A percentile compares a stretch with the other conserved stretches of the same genome.
These are phyloP conservation scores for Globisporangium abappressorium DNA, from an alignment of 352 stramenopile species.

Conservation along the genomic window DNA sequence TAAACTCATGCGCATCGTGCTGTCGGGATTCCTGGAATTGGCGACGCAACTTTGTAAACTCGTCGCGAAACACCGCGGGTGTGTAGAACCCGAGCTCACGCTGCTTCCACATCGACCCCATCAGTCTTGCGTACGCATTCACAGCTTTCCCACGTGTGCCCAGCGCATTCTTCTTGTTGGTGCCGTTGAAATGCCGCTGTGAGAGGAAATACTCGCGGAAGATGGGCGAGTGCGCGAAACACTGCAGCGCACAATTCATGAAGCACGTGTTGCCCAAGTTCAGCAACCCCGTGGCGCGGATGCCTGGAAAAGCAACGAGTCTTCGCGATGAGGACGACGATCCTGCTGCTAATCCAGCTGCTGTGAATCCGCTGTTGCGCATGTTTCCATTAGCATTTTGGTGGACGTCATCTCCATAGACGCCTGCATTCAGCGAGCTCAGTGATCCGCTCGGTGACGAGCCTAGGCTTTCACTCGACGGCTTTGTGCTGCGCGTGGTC, in stretches of 20 bases:
- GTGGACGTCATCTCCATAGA: neutral
- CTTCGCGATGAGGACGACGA: constrained; percentile 16
- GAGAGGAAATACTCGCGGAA: constrained; percentile 95
- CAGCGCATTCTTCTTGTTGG: constrained; percentile 94
- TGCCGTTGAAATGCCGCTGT: constrained; percentile 86
- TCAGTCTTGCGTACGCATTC: constrained; percentile 83
- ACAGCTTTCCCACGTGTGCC: constrained; percentile 91
- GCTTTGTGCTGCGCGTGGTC: constrained; percentile 18
- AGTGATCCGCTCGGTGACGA: constrained; percentile 14
- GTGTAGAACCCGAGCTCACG: constrained; percentile 45
- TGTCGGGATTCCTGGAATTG: constrained; percentile 86
- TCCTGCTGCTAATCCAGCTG: neutral
- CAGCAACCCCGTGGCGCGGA: constrained; percentile 62
- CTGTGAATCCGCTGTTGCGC: neutral
- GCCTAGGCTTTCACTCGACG: constrained; percentile 13
- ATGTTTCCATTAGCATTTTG: neutral
- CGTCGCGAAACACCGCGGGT: constrained; percentile 57
- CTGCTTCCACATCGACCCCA: constrained; percentile 59
- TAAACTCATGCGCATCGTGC: constrained; percentile 95
- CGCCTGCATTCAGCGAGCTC: neutral
- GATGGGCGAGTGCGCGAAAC: constrained; percentile 92
- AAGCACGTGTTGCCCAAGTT: constrained; percentile 90
- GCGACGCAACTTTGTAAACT: constrained; percentile 56
- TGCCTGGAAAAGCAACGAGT: constrained; percentile 28
- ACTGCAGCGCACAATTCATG: constrained; percentile 89